A percentile compares a stretch with the other conserved stretches of the same genome.
phyloP scores from a whole-genome alignment of 768 basidiomycete genomes.

The Amyloporia xantha region DNA sequence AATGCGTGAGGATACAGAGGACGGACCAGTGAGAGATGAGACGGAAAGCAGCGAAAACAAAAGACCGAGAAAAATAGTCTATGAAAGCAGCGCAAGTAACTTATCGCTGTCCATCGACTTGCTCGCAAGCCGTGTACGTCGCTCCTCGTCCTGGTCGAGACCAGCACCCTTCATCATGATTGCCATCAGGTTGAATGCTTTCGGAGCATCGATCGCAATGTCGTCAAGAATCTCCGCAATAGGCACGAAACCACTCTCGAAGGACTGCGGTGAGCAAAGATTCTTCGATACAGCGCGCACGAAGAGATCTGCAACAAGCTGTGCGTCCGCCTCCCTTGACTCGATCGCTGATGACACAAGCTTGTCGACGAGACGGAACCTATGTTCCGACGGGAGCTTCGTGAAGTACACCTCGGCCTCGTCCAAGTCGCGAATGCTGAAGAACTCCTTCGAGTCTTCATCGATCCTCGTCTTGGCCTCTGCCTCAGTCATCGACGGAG shows the following conservation, averaged over 20 bases:
- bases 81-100: slow-evolving; percentile 34
- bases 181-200: slow-evolving; percentile 72
- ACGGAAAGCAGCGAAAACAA: neutral
- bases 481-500: slow-evolving; percentile 51
- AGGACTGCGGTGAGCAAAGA: slow-evolving; percentile 48
- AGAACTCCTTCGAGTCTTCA: slow-evolving; percentile 85
- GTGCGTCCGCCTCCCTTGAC: slow-evolving; percentile 74
- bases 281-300: slow-evolving; percentile 50
- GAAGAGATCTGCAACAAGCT: slow-evolving; percentile 75
- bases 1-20: neutral
- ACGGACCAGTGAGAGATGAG: neutral
- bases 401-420: slow-evolving; percentile 88
- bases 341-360: slow-evolving; percentile 62
- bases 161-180: slow-evolving; percentile 66
- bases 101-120: slow-evolving; percentile 58
- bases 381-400: slow-evolving; percentile 58
- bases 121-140: slow-evolving; percentile 46
- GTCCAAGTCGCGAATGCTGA: slow-evolving; percentile 72
- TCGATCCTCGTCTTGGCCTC: slow-evolving; percentile 70
- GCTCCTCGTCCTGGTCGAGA: slow-evolving; percentile 51
- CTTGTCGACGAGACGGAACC: slow-evolving; percentile 64
- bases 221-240: slow-evolving; percentile 80
- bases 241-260: slow-evolving; percentile 70
- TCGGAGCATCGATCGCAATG: slow-evolving; percentile 84
- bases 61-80: neutral